phyloP scores from a whole-genome alignment of 805 yeast genomes.

The Ogataea henricii region DNA sequence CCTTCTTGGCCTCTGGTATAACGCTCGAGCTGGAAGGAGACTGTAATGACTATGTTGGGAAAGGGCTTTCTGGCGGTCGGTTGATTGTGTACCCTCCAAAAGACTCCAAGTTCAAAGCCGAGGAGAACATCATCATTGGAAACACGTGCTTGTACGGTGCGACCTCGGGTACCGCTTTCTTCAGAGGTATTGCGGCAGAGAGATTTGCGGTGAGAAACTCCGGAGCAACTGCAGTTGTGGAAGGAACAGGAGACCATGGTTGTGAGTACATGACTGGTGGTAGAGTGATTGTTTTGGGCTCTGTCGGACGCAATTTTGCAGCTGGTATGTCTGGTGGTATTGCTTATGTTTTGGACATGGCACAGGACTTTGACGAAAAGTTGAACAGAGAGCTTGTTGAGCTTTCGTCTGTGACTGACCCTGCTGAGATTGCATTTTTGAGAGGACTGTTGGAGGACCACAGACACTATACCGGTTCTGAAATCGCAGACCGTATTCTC shows the following conservation, averaged over 20 bases:
- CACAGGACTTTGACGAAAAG: slow-evolving; percentile 82
- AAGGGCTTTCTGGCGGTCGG: slow-evolving; percentile 96
- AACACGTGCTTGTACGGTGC: slow-evolving; percentile 98
- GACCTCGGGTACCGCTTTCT: slow-evolving; percentile 89
- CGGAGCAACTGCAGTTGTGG: slow-evolving; percentile 96
- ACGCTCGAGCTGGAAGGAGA: slow-evolving; percentile 96
- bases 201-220: slow-evolving; percentile 98
- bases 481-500: slow-evolving; percentile 80
- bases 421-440: slow-evolving; percentile 90
- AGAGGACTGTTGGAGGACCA: slow-evolving; percentile 94
- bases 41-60: slow-evolving; percentile 97
- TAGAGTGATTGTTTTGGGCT: slow-evolving; percentile 88
- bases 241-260: slow-evolving; percentile 98
- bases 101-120: slow-evolving; percentile 82
- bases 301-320: slow-evolving; percentile 89
- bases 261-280: slow-evolving; percentile 99
- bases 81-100: slow-evolving; percentile 89
- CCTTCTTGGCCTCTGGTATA: slow-evolving; percentile 93
- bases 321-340: slow-evolving; percentile 99
- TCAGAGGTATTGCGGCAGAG: slow-evolving; percentile 97
- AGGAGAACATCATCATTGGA: slow-evolving; percentile 95
- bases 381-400: slow-evolving; percentile 84
- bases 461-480: slow-evolving; percentile 91
- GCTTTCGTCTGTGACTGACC: slow-evolving; percentile 73
- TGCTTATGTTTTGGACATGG: slow-evolving; percentile 93